A percentile compares a stretch with the other conserved stretches of the same genome.
Conservation (phyloP, 208 protist genomes). For the Wallacemonas collosoma region DNA sequence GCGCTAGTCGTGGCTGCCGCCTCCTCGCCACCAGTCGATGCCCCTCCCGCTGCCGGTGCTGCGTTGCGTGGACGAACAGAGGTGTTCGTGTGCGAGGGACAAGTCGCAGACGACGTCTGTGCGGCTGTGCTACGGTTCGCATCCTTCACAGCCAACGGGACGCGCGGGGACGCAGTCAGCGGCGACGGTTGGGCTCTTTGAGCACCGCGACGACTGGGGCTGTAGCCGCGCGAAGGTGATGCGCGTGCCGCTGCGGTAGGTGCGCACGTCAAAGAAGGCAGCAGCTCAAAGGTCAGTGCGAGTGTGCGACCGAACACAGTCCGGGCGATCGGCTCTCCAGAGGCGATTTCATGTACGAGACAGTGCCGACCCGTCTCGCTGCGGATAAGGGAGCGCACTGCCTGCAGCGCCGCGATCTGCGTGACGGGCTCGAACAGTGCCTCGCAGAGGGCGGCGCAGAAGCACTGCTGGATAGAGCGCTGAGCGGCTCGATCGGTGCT, state of each 20-base stretch:
- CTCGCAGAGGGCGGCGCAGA: slow-evolving; percentile 43
- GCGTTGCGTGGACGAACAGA: not conserved
- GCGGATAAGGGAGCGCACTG: slow-evolving; percentile 28
- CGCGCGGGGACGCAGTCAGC: not conserved
- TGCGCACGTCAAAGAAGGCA: slow-evolving; percentile 15
- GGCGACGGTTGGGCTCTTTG: not conserved
- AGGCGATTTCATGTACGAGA: slow-evolving; percentile 60
- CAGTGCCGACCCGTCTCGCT: slow-evolving; percentile 52
- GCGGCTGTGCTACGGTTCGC: not conserved
- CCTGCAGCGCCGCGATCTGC: slow-evolving; percentile 31
- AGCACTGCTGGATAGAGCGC: slow-evolving; percentile 22
- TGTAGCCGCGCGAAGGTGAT: not conserved
- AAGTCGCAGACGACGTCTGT: not conserved
- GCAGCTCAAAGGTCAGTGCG: slow-evolving; percentile 47
- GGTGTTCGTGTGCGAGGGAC: not conserved
- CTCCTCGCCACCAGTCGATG: not conserved
- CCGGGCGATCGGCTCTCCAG: slow-evolving; percentile 57
- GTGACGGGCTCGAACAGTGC: slow-evolving; percentile 37
- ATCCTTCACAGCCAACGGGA: not conserved
- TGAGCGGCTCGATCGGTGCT: not conserved
- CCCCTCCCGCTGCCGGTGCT: too few species aligned
- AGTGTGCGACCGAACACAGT: slow-evolving; percentile 74
- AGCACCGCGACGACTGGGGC: not conserved
- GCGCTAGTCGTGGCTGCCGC: not conserved
- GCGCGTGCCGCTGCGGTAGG: not conserved